Evolutionary conservation across 73 alveolate genomes (phyloP), one percentile per base, ranked within the genome.

Genomic region (Paramecium sonneborni): DNA sequence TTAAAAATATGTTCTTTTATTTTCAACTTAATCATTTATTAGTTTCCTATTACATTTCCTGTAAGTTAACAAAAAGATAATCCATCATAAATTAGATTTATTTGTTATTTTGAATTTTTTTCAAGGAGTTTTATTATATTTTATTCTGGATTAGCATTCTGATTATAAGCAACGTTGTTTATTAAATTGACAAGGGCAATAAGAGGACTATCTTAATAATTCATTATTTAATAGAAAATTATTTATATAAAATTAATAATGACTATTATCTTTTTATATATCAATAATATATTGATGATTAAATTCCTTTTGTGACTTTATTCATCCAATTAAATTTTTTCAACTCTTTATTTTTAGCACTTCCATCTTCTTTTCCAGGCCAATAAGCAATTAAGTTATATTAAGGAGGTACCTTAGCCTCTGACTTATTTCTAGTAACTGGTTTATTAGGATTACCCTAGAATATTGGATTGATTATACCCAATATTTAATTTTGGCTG

Each of bases 311-410:
- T 26, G 94, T 88, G 30, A 88, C 57, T 30, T 57, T 68, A 70
- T 88, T 72, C 94, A 88, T 88, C 94, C 94, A 88, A 88, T 88
- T 88, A 28, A 39, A 43, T 35, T 69, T 62, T 46, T 88, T 88
- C 11, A 57, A 32, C 44, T 86, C 93, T 43, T 86, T 88, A 39
- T 88, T 70, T 35, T 88, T 69, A 20, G 48, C 91, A 28, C 74
- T 88, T 12, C 94, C 94, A 69, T 68, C 56, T 15, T 68, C 87
- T 37, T 32, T 41, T 35, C 94, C 94, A 24, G 85, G 94, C 94
- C 94, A 88, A 35, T 88, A 48, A 43, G 94, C 94, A 34, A 88
- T 82, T 15, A 88, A 69, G 12, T 76, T 76, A 43, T 67, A 70
- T 30, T 69, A 26, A 3, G 82, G 69, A 23, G 76, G 91, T 1